Evolutionary conservation across 768 basidiomycete genomes (phyloP).

Genomic region (Boletus tomentosulus): DNA sequence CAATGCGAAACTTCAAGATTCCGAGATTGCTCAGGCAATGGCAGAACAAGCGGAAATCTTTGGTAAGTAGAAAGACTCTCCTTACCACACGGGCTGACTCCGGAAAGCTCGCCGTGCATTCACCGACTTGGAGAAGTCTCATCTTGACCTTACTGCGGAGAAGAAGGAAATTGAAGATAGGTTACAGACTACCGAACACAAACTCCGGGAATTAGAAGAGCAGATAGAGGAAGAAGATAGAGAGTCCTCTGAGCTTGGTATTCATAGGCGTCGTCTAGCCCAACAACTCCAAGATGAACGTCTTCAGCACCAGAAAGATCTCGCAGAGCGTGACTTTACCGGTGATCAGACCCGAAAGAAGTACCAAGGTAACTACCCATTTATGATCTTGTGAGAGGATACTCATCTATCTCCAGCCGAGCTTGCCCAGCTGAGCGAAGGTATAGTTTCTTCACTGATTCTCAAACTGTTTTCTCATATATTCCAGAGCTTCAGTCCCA

Average conservation of each 20-base stretch:
- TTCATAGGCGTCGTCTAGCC: conserved; percentile 62
- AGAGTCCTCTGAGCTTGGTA: conserved; percentile 59
- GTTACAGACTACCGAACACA: conserved; percentile 47
- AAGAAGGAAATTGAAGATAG: conserved; percentile 48
- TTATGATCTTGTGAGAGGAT: conserved; percentile 1
- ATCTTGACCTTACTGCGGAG: conserved; percentile 48
- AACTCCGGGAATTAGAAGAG: conserved; percentile 54
- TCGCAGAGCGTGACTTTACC: conserved; percentile 74
- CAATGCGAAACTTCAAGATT: conserved; percentile 57
- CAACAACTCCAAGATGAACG: conserved; percentile 78
- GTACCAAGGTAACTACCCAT: conserved; percentile 59
- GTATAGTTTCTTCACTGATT: conserved; percentile 29
- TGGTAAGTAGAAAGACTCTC: conserved; percentile 36
- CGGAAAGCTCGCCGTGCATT: conserved; percentile 55
- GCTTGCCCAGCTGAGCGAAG: conserved; percentile 76
- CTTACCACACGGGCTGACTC: conserved; percentile 8
- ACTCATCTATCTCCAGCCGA: conserved; percentile 46
- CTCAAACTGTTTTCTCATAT: conserved; percentile 5
- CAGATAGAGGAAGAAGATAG: conserved; percentile 66
- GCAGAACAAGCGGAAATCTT: conserved; percentile 60
- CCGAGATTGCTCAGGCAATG: conserved; percentile 66
- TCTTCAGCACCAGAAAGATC: conserved; percentile 73
- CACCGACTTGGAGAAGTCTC: conserved; percentile 56
- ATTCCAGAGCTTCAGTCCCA: conserved; percentile 68
- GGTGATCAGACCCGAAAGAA: conserved; percentile 81